These are phyloP conservation scores for Penicillium sp. DNA, from an alignment of 2,329 filamentous ascomycete species.

Conservation along the genomic window DNA sequence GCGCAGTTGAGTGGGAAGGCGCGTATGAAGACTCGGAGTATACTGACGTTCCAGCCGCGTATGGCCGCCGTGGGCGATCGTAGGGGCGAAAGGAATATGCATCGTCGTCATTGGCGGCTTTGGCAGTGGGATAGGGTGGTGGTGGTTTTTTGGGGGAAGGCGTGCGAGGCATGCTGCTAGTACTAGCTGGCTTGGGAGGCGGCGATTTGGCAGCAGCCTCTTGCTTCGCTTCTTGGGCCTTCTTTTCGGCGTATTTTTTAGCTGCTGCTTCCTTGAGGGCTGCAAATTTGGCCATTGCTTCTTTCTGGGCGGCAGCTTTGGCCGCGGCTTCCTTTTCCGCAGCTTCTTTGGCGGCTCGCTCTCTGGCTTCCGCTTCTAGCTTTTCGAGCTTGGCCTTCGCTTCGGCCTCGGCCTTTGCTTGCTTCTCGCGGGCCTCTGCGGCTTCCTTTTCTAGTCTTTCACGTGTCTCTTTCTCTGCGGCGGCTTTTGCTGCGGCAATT, in stretches of 20 bases:
- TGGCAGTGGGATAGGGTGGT: slow-evolving; percentile 34
- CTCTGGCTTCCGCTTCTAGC: slow-evolving; percentile 35
- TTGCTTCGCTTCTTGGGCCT: slow-evolving; percentile 34
- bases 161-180: slow-evolving; percentile 34
- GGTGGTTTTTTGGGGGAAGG: slow-evolving; percentile 42
- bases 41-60: slow-evolving; percentile 65
- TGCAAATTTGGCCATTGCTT: slow-evolving; percentile 39
- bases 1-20: slow-evolving; percentile 75
- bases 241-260: slow-evolving; percentile 39
- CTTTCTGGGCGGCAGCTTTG: slow-evolving; percentile 37
- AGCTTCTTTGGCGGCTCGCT: slow-evolving; percentile 42
- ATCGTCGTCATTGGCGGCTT: slow-evolving; percentile 53
- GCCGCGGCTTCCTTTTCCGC: slow-evolving; percentile 63
- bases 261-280: slow-evolving; percentile 41
- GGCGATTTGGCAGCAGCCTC: slow-evolving; percentile 29
- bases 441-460: slow-evolving; percentile 32
- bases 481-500: slow-evolving; percentile 33
- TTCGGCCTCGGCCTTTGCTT: slow-evolving; percentile 21
- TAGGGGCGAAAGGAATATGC: slow-evolving; percentile 73
- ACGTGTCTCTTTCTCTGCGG: slow-evolving; percentile 36
- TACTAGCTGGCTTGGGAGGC: slow-evolving; percentile 33
- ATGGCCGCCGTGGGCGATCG: slow-evolving; percentile 61
- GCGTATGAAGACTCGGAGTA: slow-evolving; percentile 85
- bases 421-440: slow-evolving; percentile 24
- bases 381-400: slow-evolving; percentile 31